Base-by-base conservation (phyloP, 73 alveolate genomes). In the Symbiodinium natans region DNA sequence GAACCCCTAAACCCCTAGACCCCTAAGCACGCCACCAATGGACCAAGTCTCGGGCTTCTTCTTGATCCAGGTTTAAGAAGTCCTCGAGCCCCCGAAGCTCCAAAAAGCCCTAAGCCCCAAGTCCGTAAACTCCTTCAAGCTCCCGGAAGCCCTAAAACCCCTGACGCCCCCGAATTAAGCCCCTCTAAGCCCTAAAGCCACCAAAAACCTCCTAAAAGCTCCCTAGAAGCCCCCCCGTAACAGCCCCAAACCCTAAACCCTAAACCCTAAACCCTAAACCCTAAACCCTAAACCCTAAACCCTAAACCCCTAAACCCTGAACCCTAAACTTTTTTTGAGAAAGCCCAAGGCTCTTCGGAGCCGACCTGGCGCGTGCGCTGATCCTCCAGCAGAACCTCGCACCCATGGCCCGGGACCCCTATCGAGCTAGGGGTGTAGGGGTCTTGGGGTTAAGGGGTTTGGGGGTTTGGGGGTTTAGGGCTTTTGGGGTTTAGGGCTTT, bases 311-410 rank as follows among this genome's bases (percentile, higher is more conserved):
- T 21, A 21, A 63, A 21, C 77, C 2, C 31, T 56, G 13, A 46
- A 46, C 59, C 59, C 59, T 13, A 46, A 46, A 46, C 59, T 46
- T 46, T 46, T 13, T 46, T 9, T 6, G 59, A 13, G 6, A 46
- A 46, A 59, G 33, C 36, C 42, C 42, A 42, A n/a, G 42, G 84
- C 42, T 68, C 40, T n/a, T 90, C 23, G 97, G 97, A 19, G 97
- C 97, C 46, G 48, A 90, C 80, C 52, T 90, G 97, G 97, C 88
- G 7, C 73, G 97, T 1, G 97, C 97, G 4, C 15, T 90, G 97
- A 41, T 90, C 40, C 75, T 90, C 54, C 97, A 90, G 97, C 88
- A 90, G 52, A 90, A 85, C 82, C 87, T 90, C 7, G 88, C 77
- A 29, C 97, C 97, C 39, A 90, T 90, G 97, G 97, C 48, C 19